Evolutionary conservation across 139 green algal genomes (phyloP).

Genomic region (Marvania coccoides): DNA sequence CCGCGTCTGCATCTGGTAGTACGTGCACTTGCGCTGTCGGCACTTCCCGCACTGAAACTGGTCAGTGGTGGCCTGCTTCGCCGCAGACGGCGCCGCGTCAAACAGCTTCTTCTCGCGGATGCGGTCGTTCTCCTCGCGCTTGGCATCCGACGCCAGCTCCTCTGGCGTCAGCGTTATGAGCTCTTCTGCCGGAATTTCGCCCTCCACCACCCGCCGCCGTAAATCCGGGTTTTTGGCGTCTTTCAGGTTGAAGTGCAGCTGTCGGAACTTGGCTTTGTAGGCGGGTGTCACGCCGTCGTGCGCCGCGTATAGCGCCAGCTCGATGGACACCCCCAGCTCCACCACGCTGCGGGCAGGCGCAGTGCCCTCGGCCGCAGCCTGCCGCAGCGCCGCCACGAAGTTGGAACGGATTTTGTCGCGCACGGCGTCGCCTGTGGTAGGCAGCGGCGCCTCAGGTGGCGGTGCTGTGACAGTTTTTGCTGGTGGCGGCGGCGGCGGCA

Average conservation of each 20-base stretch:
- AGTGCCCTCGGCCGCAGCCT: constrained; percentile 10
- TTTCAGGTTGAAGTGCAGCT: constrained; percentile 93
- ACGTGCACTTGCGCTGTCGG: constrained; percentile 75
- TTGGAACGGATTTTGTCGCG: constrained; percentile 50
- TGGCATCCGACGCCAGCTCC: constrained; percentile 81
- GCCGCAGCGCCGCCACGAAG: constrained; percentile 34
- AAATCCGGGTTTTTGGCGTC: constrained; percentile 81
- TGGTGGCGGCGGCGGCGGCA: too few relatives aligned
- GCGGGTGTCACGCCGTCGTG: constrained; percentile 46
- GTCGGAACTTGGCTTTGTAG: constrained; percentile 91
- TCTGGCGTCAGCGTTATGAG: constrained; percentile 77
- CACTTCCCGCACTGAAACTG: constrained; percentile 91
- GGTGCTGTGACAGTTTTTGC: too few relatives aligned
- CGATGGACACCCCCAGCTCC: constrained; percentile 12
- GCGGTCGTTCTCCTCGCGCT: constrained; percentile 61
- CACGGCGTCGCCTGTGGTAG: constrained; percentile 35
- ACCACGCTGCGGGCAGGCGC: neutral
- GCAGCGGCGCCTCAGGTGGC: too few relatives aligned
- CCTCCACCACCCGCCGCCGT: constrained; percentile 40
- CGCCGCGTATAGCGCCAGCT: constrained; percentile 10
- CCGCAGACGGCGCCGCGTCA: constrained; percentile 43
- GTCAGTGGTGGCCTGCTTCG: constrained; percentile 76
- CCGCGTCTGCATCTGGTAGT: constrained; percentile 75
- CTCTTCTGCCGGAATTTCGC: constrained; percentile 24
- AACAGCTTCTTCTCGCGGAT: constrained; percentile 77